Percentiles rank a stretch among this genome's conserved stretches.
Evolutionary conservation across 2,329 filamentous ascomycete species (phyloP).

Genomic region (Pseudogymnoascus sp.): DNA sequence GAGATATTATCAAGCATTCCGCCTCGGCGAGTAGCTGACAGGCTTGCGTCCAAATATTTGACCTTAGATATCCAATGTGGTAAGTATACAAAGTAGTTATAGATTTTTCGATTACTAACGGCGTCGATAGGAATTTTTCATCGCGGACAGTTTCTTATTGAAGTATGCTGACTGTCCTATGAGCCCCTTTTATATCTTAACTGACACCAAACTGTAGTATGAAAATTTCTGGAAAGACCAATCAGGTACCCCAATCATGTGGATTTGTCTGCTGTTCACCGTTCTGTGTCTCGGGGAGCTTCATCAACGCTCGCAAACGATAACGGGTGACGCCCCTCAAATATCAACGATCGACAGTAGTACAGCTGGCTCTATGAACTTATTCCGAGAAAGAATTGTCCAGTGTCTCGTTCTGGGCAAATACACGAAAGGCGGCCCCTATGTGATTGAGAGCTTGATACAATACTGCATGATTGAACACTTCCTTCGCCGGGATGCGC

Average conservation of each 20-base stretch:
- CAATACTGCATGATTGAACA: conserved; percentile 21
- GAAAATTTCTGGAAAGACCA: conserved; percentile 26
- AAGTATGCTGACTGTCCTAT: conserved; percentile 20
- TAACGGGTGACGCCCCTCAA: conserved; percentile 14
- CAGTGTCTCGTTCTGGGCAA: conserved; percentile 27
- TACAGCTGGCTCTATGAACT: conserved; percentile 21
- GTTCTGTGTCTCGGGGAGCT: conserved; percentile 22
- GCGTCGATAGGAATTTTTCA: conserved; percentile 24
- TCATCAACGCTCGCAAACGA: neutral
- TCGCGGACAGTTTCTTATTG: conserved; percentile 24
- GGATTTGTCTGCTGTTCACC: conserved; percentile 23
- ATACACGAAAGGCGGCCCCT: conserved; percentile 25
- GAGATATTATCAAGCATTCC: conserved; percentile 27
- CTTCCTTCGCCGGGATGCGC: conserved; percentile 28
- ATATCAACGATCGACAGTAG: conserved; percentile 24
- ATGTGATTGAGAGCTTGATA: conserved; percentile 26
- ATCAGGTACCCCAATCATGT: conserved; percentile 18
- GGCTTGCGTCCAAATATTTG: conserved; percentile 24
- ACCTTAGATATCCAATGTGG: conserved; percentile 22
- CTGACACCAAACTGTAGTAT: conserved; percentile 25
- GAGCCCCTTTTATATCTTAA: conserved; percentile 12
- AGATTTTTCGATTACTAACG: conserved; percentile 17
- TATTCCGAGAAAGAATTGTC: conserved; percentile 25
- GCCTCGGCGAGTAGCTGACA: conserved; percentile 24
- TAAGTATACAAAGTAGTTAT: conserved; percentile 19